Conservation (phyloP, 768 basidiomycete genomes). For the Naematelia encephala region DNA sequence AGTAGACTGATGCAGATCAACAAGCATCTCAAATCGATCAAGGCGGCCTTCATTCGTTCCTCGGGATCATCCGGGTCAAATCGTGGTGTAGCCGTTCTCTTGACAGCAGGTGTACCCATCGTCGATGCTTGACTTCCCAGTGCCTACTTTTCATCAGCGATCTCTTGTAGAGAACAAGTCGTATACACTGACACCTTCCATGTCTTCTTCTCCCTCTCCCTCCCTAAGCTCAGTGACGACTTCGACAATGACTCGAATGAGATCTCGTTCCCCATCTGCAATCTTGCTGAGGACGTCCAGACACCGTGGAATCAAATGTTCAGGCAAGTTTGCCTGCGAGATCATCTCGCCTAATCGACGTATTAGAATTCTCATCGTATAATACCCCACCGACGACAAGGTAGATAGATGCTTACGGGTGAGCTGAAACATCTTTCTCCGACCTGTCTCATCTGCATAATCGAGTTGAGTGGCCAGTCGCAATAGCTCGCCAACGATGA, state of each 20-base stretch:
- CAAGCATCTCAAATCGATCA: constrained; percentile 71
- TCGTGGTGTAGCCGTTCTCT: constrained; percentile 13
- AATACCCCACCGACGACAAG: too few species aligned
- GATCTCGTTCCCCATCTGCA: constrained; percentile 70
- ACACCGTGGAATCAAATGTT: constrained; percentile 66
- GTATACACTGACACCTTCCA: constrained; percentile 11
- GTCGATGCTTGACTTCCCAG: constrained; percentile 32
- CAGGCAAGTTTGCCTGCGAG: constrained; percentile 65
- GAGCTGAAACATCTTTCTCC: constrained; percentile 79
- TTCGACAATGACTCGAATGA: constrained; percentile 84
- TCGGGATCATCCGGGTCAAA: constrained; percentile 55
- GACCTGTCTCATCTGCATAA: constrained; percentile 86
- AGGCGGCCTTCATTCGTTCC: constrained; percentile 60
- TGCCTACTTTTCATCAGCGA: constrained; percentile 44
- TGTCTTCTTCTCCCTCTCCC: constrained; percentile 38
- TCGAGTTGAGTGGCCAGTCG: constrained; percentile 74
- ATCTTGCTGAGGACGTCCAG: constrained; percentile 76
- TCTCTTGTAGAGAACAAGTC: constrained; percentile 2
- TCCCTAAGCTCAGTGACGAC: constrained; percentile 77
- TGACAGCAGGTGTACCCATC: constrained; percentile 44
- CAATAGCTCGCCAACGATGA: constrained; percentile 76
- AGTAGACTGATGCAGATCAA: constrained; percentile 75
- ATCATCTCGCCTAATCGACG: constrained; percentile 71
- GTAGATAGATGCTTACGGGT: constrained; percentile 62
- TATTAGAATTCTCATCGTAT: constrained; percentile 9